Evolutionary conservation across 2,329 filamentous ascomycete genomes (phyloP).

Genomic region (Macrophomina tecta): DNA sequence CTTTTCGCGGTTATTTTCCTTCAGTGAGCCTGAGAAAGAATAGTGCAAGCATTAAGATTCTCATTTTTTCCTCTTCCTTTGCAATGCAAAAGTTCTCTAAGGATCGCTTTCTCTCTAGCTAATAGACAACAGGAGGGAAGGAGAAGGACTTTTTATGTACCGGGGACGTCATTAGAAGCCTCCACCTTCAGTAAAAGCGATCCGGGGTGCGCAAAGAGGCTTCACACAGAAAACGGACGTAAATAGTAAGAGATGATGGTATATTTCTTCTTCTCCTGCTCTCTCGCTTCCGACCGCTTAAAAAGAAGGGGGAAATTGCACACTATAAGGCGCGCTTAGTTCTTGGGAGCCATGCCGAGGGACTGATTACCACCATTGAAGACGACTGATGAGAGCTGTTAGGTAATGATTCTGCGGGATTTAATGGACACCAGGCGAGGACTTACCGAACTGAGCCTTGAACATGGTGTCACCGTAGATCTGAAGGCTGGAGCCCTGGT

Average conservation of each 20-base stretch:
- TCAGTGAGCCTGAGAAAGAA: no score
- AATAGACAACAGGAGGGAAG: background rate
- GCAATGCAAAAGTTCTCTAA: background rate
- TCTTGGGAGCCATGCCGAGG: conserved; percentile 58
- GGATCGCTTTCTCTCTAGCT: background rate
- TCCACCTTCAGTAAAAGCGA: background rate
- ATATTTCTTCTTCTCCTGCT: background rate
- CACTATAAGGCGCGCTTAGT: background rate
- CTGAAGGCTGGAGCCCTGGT: conserved; percentile 58
- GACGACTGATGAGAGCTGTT: conserved; percentile 45
- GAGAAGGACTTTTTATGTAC: background rate
- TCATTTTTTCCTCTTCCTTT: background rate
- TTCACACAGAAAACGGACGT: no score
- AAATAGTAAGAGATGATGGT: background rate
- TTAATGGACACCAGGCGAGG: background rate
- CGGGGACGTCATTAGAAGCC: background rate
- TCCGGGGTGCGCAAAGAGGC: background rate
- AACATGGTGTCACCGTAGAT: conserved; percentile 70
- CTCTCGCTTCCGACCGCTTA: background rate
- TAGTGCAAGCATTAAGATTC: conserved; percentile 3
- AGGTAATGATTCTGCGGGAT: background rate
- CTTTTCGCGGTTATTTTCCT: no score
- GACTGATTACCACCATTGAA: conserved; percentile 62
- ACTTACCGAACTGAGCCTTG: conserved; percentile 59
- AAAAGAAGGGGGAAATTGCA: background rate